phyloP scores from a whole-genome alignment of 768 basidiomycete species.

The Dacryopinax primogenitus region DNA sequence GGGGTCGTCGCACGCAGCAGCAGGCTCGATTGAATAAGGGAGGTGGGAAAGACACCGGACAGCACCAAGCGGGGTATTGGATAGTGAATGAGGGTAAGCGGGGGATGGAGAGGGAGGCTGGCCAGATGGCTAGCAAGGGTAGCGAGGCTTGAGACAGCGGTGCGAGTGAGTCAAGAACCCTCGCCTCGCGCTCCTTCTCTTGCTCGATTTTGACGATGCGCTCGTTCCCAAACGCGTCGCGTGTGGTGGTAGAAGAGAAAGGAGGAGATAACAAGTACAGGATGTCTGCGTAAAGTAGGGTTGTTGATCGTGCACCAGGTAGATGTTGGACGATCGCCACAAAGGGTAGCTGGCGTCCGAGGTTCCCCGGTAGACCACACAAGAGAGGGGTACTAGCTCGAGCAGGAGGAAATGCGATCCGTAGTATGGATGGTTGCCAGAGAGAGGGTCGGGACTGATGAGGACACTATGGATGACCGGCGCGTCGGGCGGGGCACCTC shows the following conservation, averaged over 20 bases:
- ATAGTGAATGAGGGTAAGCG: not conserved
- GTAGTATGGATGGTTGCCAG: not conserved
- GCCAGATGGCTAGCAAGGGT: conserved; percentile 8
- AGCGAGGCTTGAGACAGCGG: not conserved
- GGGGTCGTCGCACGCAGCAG: no score
- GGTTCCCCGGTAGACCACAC: not conserved
- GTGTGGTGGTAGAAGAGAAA: not conserved
- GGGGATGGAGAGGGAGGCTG: not conserved
- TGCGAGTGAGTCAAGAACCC: conserved; percentile 1
- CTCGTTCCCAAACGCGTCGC: not conserved
- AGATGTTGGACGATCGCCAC: not conserved
- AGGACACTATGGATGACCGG: not conserved
- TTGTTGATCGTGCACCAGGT: not conserved
- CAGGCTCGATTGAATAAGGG: no score
- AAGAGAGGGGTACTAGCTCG: not conserved
- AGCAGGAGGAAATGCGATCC: not conserved
- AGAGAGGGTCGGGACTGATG: not conserved
- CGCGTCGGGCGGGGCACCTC: conserved; percentile 1
- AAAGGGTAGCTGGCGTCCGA: not conserved
- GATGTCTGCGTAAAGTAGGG: not conserved
- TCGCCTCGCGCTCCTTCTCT: not conserved
- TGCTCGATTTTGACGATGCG: not conserved
- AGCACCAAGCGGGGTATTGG: not conserved
- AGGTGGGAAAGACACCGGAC: not conserved
- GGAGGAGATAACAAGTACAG: not conserved